Evolutionary conservation across 805 yeast species (phyloP).

Genomic region (Scheffersomyces stipitis): DNA sequence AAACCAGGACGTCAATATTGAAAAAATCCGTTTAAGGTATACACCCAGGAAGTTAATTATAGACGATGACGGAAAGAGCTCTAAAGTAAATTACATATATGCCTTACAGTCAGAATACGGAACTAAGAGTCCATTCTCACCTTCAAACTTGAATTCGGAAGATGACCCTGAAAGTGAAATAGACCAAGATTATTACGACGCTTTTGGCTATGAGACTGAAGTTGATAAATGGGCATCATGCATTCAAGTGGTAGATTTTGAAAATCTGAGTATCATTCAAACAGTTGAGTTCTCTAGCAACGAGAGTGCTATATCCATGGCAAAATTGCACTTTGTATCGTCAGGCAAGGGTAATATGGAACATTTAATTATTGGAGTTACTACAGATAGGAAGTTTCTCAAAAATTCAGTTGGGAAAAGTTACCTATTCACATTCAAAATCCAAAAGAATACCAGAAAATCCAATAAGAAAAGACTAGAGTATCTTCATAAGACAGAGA

Average conservation of each 20-base stretch:
- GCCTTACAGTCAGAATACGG: conserved; percentile 48
- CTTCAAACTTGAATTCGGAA: conserved; percentile 2
- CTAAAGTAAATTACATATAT: conserved; percentile 23
- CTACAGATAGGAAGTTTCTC: conserved; percentile 23
- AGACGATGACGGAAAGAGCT: conserved; percentile 19
- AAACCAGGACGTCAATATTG: conserved; percentile 25
- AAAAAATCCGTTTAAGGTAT: conserved; percentile 44
- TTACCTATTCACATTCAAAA: conserved; percentile 37
- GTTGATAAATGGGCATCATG: conserved; percentile 50
- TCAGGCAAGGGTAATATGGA: conserved; percentile 17
- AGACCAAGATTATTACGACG: conserved; percentile 39
- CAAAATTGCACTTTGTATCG: conserved; percentile 28
- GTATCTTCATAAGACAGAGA: conserved; percentile 59
- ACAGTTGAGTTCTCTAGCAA: conserved; percentile 43
- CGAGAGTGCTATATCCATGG: conserved; percentile 44
- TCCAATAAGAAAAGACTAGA: conserved; percentile 25
- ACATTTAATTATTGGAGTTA: conserved; percentile 49
- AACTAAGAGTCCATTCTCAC: conserved; percentile 28
- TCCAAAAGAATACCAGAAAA: conserved; percentile 25
- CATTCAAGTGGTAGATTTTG: conserved; percentile 47
- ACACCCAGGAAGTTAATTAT: conserved; percentile 48
- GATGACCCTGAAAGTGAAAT: conserved; percentile 15
- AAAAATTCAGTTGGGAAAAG: conserved; percentile 26
- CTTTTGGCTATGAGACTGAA: conserved; percentile 41
- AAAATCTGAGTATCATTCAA: conserved; percentile 33